Percentiles rank a stretch among this genome's conserved stretches.
Evolutionary conservation across 495 filamentous ascomycete genomes (phyloP).

Genomic region (Platismatia glauca): DNA sequence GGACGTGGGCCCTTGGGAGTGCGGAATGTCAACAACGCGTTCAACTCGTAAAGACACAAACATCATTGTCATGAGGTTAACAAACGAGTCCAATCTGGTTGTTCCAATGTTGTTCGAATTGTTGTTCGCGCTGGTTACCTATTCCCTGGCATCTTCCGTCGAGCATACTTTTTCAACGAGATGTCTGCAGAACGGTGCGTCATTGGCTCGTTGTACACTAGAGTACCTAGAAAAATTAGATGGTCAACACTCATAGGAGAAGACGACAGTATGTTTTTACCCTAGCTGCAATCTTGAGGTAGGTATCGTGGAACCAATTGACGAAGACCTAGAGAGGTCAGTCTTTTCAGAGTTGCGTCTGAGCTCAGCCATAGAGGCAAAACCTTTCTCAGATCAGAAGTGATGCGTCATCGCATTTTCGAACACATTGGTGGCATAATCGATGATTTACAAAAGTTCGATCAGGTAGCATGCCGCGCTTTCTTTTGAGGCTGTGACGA

Average conservation of each 20-base stretch:
- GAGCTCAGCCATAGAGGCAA: not conserved
- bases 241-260: no score
- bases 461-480: not conserved
- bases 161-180: not conserved
- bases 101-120: not conserved
- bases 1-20: constrained; percentile 5
- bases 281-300: not conserved
- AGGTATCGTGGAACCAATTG: not conserved
- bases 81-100: no score
- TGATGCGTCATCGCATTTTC: not conserved
- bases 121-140: not conserved
- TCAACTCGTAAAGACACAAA: not conserved
- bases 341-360: not conserved
- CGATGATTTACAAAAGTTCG: not conserved
- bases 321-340: not conserved
- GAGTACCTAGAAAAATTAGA: no score
- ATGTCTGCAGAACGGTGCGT: no score
- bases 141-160: not conserved
- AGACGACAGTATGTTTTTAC: not conserved
- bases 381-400: not conserved
- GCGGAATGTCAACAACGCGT: constrained; percentile 14
- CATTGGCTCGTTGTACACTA: no score
- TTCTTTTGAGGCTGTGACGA: not conserved
- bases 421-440: not conserved
- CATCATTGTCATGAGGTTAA: not conserved